Conservation (phyloP, 768 basidiomycete genomes). For the Tylopilus vinaceipallidus region DNA sequence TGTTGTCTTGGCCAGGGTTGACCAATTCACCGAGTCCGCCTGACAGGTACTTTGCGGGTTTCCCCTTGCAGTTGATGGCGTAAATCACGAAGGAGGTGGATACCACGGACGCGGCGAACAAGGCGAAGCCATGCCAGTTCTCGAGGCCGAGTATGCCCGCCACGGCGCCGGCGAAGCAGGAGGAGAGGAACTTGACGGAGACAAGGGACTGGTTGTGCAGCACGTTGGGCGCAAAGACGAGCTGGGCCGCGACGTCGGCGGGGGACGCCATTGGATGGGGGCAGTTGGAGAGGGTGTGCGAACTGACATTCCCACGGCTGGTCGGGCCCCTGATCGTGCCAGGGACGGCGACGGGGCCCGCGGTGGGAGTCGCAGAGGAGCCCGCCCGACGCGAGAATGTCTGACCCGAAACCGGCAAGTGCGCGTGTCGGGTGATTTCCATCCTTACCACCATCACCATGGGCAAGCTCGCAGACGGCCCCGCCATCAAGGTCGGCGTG, state of each 20-base stretch:
- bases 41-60: conserved; percentile 58
- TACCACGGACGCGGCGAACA: conserved; percentile 69
- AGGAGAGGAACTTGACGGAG: conserved; percentile 75
- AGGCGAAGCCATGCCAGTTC: conserved; percentile 77
- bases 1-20: conserved; percentile 87
- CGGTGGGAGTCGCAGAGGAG: too few species aligned
- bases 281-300: not conserved
- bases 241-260: conserved; percentile 51
- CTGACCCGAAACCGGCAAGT: conserved; percentile 7
- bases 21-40: conserved; percentile 67
- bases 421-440: not conserved
- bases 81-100: conserved; percentile 66
- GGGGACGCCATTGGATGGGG: conserved; percentile 43
- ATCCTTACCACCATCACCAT: conserved; percentile 15
- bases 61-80: conserved; percentile 67
- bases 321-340: too few species aligned
- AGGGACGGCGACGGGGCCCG: too few species aligned
- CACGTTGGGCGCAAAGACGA: conserved; percentile 66
- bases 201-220: conserved; percentile 57
- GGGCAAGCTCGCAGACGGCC: conserved; percentile 19
- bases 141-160: conserved; percentile 89
- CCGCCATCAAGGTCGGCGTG: conserved; percentile 59
- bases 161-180: conserved; percentile 83
- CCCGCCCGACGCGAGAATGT: too few species aligned
- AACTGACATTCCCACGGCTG: too few species aligned